Percentiles rank a stretch among this genome's conserved stretches.
Evolutionary conservation across 225 moss, liverwort and hornwort genomes (phyloP).

Genomic region (Antitrichia curtipendula): DNA sequence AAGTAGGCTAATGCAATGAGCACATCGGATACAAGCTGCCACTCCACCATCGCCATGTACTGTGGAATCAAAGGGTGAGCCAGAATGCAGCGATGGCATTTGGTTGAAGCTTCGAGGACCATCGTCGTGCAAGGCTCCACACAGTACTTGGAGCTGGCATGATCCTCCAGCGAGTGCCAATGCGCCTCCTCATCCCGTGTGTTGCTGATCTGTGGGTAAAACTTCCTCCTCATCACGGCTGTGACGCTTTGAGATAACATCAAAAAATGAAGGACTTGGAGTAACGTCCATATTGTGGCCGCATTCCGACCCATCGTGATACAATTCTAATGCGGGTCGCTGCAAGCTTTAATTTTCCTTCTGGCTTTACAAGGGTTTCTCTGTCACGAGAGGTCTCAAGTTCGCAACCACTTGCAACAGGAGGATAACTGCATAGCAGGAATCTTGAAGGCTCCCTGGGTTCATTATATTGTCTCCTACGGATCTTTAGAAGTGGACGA

Average conservation of each 20-base stretch:
- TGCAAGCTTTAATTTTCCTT: not conserved
- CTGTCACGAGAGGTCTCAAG: not conserved
- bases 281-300: not conserved
- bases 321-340: not conserved
- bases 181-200: not conserved
- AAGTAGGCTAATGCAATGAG: slow-evolving; percentile 87
- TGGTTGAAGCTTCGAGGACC: slow-evolving; percentile 20
- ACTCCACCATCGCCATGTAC: slow-evolving; percentile 52
- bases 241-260: slow-evolving; percentile 6
- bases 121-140: slow-evolving; percentile 33
- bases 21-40: slow-evolving; percentile 74
- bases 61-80: slow-evolving; percentile 36
- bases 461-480: not conserved
- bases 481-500: not conserved
- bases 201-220: not conserved
- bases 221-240: slow-evolving; percentile 21
- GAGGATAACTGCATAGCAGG: not conserved
- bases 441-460: not conserved
- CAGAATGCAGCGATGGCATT: slow-evolving; percentile 27
- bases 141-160: slow-evolving; percentile 23
- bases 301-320: not conserved
- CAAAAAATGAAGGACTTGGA: not conserved
- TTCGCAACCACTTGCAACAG: not conserved
- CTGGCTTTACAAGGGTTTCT: not conserved
- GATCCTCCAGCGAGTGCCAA: not conserved